A percentile compares a stretch with the other conserved stretches of the same genome.
phyloP scores from a whole-genome alignment of 1,139 yeast genomes.

The Diutina rugosa region DNA sequence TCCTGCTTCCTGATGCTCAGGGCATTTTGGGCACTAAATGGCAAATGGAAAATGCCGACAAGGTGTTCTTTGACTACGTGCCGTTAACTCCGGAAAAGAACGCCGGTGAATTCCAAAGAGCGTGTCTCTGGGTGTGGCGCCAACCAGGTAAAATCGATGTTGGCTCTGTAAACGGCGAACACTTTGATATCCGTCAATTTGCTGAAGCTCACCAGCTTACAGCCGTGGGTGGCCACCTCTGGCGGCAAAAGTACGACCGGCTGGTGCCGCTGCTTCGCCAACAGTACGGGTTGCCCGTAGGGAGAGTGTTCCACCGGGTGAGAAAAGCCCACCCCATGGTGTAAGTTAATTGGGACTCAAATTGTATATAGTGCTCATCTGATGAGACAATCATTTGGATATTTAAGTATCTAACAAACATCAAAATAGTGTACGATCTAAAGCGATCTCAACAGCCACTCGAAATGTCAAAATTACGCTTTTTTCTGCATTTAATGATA shows the following conservation, averaged over 20 bases:
- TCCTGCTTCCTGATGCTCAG: conserved; percentile 46
- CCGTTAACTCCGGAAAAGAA: conserved; percentile 92
- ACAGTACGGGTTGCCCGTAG: conserved; percentile 58
- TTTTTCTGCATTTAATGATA: no score
- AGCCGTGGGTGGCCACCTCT: conserved; percentile 84
- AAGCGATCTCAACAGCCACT: no score
- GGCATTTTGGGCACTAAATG: conserved; percentile 40
- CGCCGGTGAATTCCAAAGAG: conserved; percentile 59
- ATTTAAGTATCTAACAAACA: no score
- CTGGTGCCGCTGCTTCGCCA: conserved; percentile 56
- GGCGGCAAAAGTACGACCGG: conserved; percentile 82
- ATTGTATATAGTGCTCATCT: background rate
- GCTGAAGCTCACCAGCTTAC: conserved; percentile 39
- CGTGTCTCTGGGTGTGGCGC: conserved; percentile 83
- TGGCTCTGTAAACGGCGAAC: conserved; percentile 14
- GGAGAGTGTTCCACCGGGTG: conserved; percentile 58
- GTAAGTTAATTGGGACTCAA: conserved; percentile 4
- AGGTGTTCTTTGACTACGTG: conserved; percentile 44
- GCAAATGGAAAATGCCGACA: conserved; percentile 22
- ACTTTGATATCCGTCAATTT: conserved; percentile 65
- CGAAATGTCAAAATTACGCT: no score
- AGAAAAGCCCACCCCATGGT: conserved; percentile 19
- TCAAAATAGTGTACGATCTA: no score
- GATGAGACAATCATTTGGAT: no score
- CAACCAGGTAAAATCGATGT: conserved; percentile 26